Conservation (phyloP, 2,329 filamentous ascomycete genomes). For the Arthrocladium fulminans region DNA sequence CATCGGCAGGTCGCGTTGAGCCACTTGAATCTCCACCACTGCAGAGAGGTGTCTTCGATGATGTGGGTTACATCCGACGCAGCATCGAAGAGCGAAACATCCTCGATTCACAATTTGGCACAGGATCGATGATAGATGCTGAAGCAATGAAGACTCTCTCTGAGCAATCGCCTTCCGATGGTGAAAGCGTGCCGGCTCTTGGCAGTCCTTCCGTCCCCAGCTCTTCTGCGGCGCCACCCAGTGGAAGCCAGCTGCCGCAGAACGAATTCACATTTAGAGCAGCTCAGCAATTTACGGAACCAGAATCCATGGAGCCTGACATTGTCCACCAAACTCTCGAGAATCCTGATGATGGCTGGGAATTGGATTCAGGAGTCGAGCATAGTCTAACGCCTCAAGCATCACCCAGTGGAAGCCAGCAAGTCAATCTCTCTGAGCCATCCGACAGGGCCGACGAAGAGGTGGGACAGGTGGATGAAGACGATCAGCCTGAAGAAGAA, state of each 20-base stretch:
- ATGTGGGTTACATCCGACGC: slow-evolving; percentile 3
- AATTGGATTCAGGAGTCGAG: neutral
- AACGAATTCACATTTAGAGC: neutral
- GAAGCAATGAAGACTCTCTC: neutral
- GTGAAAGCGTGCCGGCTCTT: neutral
- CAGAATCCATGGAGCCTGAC: neutral
- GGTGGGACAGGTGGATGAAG: neutral
- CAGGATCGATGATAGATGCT: neutral
- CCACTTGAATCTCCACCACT: slow-evolving; percentile 6
- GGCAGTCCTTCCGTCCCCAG: neutral
- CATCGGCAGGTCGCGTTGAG: neutral
- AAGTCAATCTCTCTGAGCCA: neutral
- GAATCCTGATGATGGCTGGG: neutral
- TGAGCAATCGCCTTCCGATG: neutral
- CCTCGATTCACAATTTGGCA: neutral
- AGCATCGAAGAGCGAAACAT: slow-evolving; percentile 1
- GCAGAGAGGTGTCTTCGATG: slow-evolving; percentile 8
- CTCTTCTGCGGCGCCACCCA: neutral
- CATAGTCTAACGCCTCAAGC: neutral
- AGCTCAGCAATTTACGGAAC: neutral
- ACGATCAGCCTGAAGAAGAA: slow-evolving; percentile 1
- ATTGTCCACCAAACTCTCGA: neutral
- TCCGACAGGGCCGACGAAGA: neutral
- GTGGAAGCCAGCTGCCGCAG: neutral
- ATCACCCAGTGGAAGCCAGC: neutral